These are phyloP conservation scores for Gremmenia infestans DNA, from an alignment of 2,329 filamentous ascomycete genomes.

Conservation along the genomic window DNA sequence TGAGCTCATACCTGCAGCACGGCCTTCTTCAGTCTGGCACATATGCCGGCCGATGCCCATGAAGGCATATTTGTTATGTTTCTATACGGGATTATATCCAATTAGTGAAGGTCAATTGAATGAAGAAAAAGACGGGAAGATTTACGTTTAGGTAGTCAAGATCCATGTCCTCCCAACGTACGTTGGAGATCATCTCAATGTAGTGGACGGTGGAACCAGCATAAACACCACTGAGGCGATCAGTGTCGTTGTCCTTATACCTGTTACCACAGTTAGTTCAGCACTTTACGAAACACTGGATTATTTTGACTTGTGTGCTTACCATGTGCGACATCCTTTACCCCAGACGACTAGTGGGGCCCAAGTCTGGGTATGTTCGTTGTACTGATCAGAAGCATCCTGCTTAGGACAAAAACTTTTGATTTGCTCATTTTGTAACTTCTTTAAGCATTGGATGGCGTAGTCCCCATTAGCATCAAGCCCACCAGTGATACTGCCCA, in stretches of 20 bases:
- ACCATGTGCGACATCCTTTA: conserved; percentile 31
- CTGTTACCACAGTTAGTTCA: no score
- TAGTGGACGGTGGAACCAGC: conserved; percentile 48
- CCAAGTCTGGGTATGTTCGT: conserved; percentile 43
- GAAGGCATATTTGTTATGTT: no score
- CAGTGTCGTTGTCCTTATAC: conserved; percentile 38
- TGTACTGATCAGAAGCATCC: conserved; percentile 46
- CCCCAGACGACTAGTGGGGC: conserved; percentile 51
- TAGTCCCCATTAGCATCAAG: conserved; percentile 18
- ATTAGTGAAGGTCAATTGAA: no score
- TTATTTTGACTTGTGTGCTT: conserved; percentile 15
- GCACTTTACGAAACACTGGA: no score
- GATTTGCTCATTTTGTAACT: conserved; percentile 44
- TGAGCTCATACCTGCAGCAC: no score
- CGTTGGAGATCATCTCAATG: conserved; percentile 36
- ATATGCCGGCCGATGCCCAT: no score
- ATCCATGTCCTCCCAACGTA: conserved; percentile 42
- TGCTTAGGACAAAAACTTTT: conserved; percentile 41
- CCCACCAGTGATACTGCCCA: conserved; percentile 10
- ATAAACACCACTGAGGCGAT: conserved; percentile 44
- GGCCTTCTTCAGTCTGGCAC: no score
- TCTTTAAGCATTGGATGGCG: conserved; percentile 25
- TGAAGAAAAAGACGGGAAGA: no score
- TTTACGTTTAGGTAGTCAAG: conserved; percentile 33
- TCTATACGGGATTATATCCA: no score